phyloP scores from a whole-genome alignment of 2,329 filamentous ascomycete species.

The Apiospora saccharicola region DNA sequence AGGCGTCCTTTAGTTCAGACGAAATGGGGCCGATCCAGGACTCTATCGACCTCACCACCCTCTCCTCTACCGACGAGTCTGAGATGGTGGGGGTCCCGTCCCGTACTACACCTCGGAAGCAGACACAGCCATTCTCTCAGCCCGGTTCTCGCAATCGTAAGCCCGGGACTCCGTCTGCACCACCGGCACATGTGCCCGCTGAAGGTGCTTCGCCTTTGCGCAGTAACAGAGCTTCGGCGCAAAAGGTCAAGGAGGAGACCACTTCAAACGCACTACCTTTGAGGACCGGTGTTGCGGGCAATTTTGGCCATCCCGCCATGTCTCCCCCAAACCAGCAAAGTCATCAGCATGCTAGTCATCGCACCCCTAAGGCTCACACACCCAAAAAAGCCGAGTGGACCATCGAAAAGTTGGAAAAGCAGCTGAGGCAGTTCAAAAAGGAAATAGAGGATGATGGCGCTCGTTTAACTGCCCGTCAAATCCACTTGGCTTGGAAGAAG shows the following conservation, averaged over 20 bases:
- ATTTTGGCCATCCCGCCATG: slow-evolving; percentile 30
- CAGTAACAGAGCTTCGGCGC: slow-evolving; percentile 29
- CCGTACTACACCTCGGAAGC: slow-evolving; percentile 29
- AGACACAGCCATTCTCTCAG: slow-evolving; percentile 30
- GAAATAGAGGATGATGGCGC: slow-evolving; percentile 56
- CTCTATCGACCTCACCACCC: slow-evolving; percentile 32
- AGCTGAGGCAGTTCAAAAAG: slow-evolving; percentile 48
- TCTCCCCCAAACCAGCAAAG: slow-evolving; percentile 32
- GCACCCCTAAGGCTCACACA: slow-evolving; percentile 43
- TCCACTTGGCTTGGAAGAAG: slow-evolving; percentile 53
- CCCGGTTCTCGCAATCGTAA: slow-evolving; percentile 33
- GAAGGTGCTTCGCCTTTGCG: slow-evolving; percentile 33
- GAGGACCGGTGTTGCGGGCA: slow-evolving; percentile 30
- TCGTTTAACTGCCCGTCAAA: slow-evolving; percentile 51
- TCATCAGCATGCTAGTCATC: slow-evolving; percentile 29
- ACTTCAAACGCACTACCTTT: slow-evolving; percentile 30
- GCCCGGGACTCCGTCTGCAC: slow-evolving; percentile 33
- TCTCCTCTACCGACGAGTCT: slow-evolving; percentile 37
- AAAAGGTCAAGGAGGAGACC: slow-evolving; percentile 34
- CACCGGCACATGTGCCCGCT: slow-evolving; percentile 29
- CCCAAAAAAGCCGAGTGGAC: slow-evolving; percentile 51
- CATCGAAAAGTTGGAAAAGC: slow-evolving; percentile 50
- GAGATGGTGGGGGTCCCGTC: slow-evolving; percentile 33
- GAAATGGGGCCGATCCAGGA: slow-evolving; percentile 23
- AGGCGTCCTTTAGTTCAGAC: background rate